Evolutionary conservation across 2,329 filamentous ascomycete species (phyloP), one percentile per base, ranked within the genome.

Genomic region (Paramyrothecium roridum): DNA sequence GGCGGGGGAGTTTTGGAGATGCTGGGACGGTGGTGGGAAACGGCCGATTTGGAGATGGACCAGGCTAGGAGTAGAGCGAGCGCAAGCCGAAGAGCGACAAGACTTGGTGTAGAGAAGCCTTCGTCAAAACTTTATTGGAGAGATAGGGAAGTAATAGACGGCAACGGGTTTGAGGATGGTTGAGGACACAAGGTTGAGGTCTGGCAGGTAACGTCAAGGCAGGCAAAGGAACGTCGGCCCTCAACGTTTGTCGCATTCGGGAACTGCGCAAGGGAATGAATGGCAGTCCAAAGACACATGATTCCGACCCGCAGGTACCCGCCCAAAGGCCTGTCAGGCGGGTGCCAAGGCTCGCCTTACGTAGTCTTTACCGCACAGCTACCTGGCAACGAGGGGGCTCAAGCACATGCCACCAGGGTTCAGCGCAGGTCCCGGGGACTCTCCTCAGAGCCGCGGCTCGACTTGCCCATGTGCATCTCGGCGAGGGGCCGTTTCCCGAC

Each of bases 1-100:
- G 37, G 37, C 37, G 37, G 37, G 37, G 37, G 37, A 30, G 26
- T 30, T 30, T 30, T 30, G 26, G 26, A 30, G 26, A 30, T 4
- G 26, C 4, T 30, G 26, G 26, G 26, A 30, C 50, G 37, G 48
- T 33, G 56, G 51, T 55, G 55, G 51, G 49, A 48, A 50, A 54
- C 19, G 40, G 55, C 30, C 8, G 53, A 50, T 48, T 53, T 52
- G 50, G 58, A 49, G 59, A 57, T 48, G 58, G 57, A 55, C 59
- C 46, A 55, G n/a, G n/a, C n/a, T n/a, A n/a, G n/a, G n/a, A n/a
- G n/a, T n/a, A n/a, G n/a, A n/a, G 8, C 33, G 33, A 20, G 17
- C 12, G 49, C 26, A 55, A 48, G 48, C 33, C 10, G 33, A 10
- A 8, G 10, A 37, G 16, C 8, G 16, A 37, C 33, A 37, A 37